These are phyloP conservation scores for Erodium moschatum DNA, from an alignment of 441 rosid genomes.

Conservation along the genomic window DNA sequence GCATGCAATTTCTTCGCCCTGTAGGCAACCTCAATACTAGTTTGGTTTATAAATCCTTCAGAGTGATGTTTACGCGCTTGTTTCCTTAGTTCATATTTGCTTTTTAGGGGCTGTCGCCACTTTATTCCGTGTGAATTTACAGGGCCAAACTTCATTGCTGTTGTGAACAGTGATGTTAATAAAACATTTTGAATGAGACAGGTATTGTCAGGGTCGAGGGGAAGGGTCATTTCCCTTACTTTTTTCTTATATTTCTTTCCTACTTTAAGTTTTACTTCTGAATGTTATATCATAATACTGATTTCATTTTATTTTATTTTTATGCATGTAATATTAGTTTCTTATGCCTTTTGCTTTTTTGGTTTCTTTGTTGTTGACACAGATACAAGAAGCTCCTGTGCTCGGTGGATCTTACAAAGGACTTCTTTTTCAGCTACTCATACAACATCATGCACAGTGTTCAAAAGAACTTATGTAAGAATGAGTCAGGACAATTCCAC, in stretches of 20 bases:
- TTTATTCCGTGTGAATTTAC: conserved; percentile 33
- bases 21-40: conserved; percentile 36
- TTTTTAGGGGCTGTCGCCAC: conserved; percentile 35
- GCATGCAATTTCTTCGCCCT: conserved; percentile 34
- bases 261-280: conserved; percentile 13
- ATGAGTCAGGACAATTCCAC: conserved; percentile 53
- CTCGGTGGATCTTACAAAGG: conserved; percentile 87
- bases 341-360: conserved; percentile 3
- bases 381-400: conserved; percentile 97
- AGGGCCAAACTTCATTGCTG: conserved; percentile 58
- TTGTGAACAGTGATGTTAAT: conserved; percentile 35
- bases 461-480: conserved; percentile 68
- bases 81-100: conserved; percentile 18
- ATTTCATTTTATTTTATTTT: conserved; percentile 19
- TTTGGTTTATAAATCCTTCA: conserved; percentile 26
- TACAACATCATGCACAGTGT: conserved; percentile 88
- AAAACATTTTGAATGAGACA: conserved; percentile 53
- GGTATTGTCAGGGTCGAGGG: conserved; percentile 70
- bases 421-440: conserved; percentile 96
- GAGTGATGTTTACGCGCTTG: conserved; percentile 15
- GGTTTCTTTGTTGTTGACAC: conserved; percentile 26
- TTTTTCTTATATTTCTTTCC: conserved; percentile 6
- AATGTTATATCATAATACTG: conserved; percentile 14
- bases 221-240: conserved; percentile 17
- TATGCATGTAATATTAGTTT: conserved; percentile 27